These are phyloP conservation scores for Zanthoxylum bungeanum DNA, from an alignment of 345 rosid genomes.

Conservation along the genomic window DNA sequence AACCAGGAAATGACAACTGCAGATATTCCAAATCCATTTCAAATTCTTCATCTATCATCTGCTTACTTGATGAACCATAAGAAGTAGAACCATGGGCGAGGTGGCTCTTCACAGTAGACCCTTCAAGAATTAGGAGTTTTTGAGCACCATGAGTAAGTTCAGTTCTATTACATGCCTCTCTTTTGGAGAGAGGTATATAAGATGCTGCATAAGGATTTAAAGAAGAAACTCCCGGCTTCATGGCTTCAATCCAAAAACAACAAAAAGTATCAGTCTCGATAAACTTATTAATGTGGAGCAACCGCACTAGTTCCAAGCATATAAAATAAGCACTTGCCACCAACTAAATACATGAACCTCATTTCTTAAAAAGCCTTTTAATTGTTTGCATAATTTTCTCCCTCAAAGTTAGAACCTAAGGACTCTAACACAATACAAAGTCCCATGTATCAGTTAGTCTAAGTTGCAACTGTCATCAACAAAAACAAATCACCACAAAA, in stretches of 20 bases:
- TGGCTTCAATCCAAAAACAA: slow-evolving; percentile 21
- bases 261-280: neutral
- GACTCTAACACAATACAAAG: neutral
- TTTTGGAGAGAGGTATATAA: slow-evolving; percentile 67
- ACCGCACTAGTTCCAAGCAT: neutral
- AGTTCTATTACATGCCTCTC: slow-evolving; percentile 31
- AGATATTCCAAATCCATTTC: slow-evolving; percentile 77
- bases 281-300: neutral
- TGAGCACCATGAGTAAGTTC: slow-evolving; percentile 24
- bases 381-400: neutral
- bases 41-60: slow-evolving; percentile 49
- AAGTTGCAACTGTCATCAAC: neutral
- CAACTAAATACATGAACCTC: neutral
- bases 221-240: slow-evolving; percentile 63
- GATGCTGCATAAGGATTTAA: slow-evolving; percentile 80
- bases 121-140: slow-evolving; percentile 19
- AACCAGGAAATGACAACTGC: slow-evolving; percentile 54
- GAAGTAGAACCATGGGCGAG: slow-evolving; percentile 28
- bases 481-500: neutral
- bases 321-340: neutral
- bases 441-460: neutral
- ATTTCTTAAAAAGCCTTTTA: neutral
- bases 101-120: slow-evolving; percentile 24
- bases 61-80: slow-evolving; percentile 41
- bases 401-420: neutral